Conservation (phyloP, 805 yeast species). For the Saturnispora gosingensis region DNA sequence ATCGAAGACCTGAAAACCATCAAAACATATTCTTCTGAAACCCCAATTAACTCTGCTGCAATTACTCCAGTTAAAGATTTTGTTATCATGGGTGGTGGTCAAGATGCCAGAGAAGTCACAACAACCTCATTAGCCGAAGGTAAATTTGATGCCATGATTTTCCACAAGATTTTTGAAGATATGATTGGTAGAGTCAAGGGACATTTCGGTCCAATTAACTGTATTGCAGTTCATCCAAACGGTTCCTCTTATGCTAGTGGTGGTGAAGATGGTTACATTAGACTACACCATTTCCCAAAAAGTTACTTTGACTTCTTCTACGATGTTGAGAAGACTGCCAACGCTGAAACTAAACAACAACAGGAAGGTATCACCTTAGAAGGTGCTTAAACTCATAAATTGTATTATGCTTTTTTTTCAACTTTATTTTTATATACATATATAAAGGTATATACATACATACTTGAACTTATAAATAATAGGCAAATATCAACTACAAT, state of each 20-base stretch:
- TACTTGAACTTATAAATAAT: not conserved
- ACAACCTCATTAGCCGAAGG: conserved; percentile 93
- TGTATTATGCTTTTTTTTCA: not conserved
- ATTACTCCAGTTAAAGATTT: conserved; percentile 90
- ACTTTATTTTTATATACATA: not conserved
- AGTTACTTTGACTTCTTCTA: conserved; percentile 87
- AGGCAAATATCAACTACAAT: not conserved
- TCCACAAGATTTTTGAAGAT: conserved; percentile 89
- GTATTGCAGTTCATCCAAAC: conserved; percentile 87
- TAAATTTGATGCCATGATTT: conserved; percentile 92
- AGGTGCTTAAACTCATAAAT: not conserved
- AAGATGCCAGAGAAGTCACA: conserved; percentile 96
- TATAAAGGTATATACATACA: not conserved
- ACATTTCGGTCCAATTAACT: conserved; percentile 97
- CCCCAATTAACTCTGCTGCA: conserved; percentile 92
- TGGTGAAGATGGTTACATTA: conserved; percentile 96
- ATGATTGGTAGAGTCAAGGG: conserved; percentile 97
- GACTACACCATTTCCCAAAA: conserved; percentile 90
- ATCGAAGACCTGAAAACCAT: conserved; percentile 63
- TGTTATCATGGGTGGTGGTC: conserved; percentile 97
- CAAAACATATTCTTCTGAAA: conserved; percentile 76
- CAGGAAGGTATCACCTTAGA: conserved; percentile 5
- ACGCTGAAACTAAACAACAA: conserved; percentile 25
- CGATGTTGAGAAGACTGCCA: conserved; percentile 80
- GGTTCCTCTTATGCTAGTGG: conserved; percentile 95